These are phyloP conservation scores for Leptographium procerum DNA, from an alignment of 2,329 filamentous ascomycete genomes.

Conservation along the genomic window DNA sequence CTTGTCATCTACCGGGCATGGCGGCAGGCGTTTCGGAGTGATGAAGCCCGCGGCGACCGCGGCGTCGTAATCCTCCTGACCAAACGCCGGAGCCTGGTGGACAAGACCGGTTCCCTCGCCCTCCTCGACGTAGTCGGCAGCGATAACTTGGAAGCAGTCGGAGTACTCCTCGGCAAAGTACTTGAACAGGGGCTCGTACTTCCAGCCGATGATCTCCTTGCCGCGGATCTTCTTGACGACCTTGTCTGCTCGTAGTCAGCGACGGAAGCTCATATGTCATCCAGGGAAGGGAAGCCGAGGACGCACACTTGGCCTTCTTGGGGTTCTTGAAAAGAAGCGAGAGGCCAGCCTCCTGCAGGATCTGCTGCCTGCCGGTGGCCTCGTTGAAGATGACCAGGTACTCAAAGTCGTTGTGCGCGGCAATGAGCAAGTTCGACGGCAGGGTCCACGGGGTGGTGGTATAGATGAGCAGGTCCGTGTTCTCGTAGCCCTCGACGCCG, in stretches of 20 bases:
- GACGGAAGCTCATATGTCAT: neutral
- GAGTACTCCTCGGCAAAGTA: conserved; percentile 88
- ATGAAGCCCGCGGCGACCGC: conserved; percentile 68
- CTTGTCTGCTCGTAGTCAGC: conserved; percentile 36
- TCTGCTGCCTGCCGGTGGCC: conserved; percentile 69
- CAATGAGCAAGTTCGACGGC: conserved; percentile 63
- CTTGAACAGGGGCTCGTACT: conserved; percentile 77
- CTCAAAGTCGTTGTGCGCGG: conserved; percentile 65
- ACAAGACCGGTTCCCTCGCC: conserved; percentile 91
- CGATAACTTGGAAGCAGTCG: conserved; percentile 70
- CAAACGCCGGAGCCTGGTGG: conserved; percentile 85
- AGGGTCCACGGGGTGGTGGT: conserved; percentile 77
- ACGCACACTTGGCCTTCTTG: conserved; percentile 72
- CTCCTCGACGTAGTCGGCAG: conserved; percentile 75
- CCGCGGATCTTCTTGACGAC: conserved; percentile 70
- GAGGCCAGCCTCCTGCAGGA: conserved; percentile 72
- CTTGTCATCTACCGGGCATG: conserved; percentile 74
- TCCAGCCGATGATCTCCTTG: conserved; percentile 76
- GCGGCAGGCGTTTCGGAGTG: conserved; percentile 63
- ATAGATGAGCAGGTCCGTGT: conserved; percentile 71
- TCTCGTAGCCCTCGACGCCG: conserved; percentile 64
- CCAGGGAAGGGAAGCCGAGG: neutral
- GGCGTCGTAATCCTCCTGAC: conserved; percentile 90
- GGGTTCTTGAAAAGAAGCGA: conserved; percentile 83
- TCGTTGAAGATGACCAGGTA: conserved; percentile 80